phyloP scores from a whole-genome alignment of 2,329 filamentous ascomycete species.

The Gliomastix tumulicola region DNA sequence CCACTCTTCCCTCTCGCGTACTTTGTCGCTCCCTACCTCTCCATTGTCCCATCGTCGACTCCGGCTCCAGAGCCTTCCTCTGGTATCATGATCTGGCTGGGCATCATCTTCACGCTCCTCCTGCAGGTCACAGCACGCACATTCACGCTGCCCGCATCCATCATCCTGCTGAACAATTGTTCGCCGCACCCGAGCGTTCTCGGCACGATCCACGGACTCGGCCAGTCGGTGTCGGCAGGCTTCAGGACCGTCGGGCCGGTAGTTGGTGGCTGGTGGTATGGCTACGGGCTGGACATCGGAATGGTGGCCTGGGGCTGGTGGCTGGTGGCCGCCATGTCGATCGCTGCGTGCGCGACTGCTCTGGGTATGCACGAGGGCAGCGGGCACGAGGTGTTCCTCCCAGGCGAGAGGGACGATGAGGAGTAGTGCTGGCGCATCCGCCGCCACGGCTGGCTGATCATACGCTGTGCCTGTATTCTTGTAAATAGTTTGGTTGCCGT shows the following conservation, averaged over 20 bases:
- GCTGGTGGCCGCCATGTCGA: constrained; percentile 39
- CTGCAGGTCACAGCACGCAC: constrained; percentile 69
- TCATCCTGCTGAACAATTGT: constrained; percentile 55
- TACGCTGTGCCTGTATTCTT: too few relatives aligned
- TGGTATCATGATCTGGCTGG: constrained; percentile 49
- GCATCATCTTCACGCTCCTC: constrained; percentile 54
- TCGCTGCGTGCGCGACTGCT: constrained; percentile 49
- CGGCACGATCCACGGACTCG: constrained; percentile 49
- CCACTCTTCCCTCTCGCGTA: constrained; percentile 64
- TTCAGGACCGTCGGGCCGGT: constrained; percentile 44
- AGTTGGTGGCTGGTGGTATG: constrained; percentile 41
- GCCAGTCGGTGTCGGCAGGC: constrained; percentile 40
- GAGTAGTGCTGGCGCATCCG: too few relatives aligned
- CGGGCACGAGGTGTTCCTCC: constrained; percentile 51
- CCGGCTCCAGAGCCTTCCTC: constrained; percentile 33
- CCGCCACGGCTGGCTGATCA: too few relatives aligned
- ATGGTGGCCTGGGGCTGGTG: constrained; percentile 42
- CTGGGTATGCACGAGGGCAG: constrained; percentile 58
- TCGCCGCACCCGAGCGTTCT: constrained; percentile 51
- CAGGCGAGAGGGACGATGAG: constrained; percentile 32
- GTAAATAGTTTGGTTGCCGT: too few relatives aligned
- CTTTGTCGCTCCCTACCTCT: constrained; percentile 59
- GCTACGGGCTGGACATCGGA: constrained; percentile 34
- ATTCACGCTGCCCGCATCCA: constrained; percentile 53
- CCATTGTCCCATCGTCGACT: constrained; percentile 48